phyloP scores from a whole-genome alignment of 2,329 filamentous ascomycete genomes.

The Daldinia sp. region DNA sequence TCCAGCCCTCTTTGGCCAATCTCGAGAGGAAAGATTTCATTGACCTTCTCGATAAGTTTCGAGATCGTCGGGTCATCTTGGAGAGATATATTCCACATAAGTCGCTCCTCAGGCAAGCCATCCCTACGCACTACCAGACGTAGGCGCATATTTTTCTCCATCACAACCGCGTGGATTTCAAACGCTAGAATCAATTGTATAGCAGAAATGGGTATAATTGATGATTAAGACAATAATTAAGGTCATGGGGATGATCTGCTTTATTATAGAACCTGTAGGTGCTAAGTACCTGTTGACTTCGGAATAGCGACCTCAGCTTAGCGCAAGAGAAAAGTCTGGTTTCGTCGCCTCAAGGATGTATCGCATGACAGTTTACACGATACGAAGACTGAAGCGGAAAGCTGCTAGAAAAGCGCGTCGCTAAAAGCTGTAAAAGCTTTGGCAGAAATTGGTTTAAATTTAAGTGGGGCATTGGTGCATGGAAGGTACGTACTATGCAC shows the following conservation, averaged over 20 bases:
- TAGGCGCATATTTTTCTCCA: slow-evolving; percentile 68
- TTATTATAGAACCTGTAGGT: neutral
- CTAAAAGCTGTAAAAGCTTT: neutral
- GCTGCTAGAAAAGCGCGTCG: neutral
- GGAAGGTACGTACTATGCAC: neutral
- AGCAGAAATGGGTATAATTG: neutral
- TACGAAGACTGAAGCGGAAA: neutral
- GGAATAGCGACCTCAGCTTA: neutral
- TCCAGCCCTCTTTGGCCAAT: slow-evolving; percentile 84
- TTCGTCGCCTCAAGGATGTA: too few species aligned
- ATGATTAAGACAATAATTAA: neutral
- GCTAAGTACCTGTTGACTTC: neutral
- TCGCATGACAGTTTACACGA: too few species aligned
- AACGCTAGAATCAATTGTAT: neutral
- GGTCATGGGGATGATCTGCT: neutral
- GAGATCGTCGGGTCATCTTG: slow-evolving; percentile 73
- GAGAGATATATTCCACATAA: slow-evolving; percentile 73
- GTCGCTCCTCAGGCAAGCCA: slow-evolving; percentile 73
- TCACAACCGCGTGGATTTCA: slow-evolving; percentile 40
- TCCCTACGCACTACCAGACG: slow-evolving; percentile 77
- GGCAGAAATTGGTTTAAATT: neutral
- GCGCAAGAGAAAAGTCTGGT: neutral
- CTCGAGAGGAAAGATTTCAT: slow-evolving; percentile 83
- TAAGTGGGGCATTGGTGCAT: neutral
- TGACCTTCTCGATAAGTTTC: slow-evolving; percentile 79